These are phyloP conservation scores for Physcomitrellopsis africana DNA, from an alignment of 225 moss, liverwort and hornwort genomes.

Conservation along the genomic window DNA sequence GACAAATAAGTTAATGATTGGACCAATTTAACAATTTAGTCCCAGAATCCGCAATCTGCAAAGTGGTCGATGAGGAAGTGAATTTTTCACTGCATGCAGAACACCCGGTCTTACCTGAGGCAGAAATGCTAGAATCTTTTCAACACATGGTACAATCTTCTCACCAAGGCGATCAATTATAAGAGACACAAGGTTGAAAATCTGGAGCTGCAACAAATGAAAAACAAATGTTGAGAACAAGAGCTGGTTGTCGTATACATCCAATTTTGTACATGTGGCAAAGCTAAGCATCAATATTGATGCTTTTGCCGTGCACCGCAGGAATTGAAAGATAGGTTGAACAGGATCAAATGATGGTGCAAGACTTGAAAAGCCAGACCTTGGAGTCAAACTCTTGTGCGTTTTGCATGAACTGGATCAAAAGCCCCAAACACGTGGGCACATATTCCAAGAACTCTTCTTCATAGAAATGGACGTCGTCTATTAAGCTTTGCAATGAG, in stretches of 20 bases:
- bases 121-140: slow-evolving; percentile 88
- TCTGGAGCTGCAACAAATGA: slow-evolving; percentile 79
- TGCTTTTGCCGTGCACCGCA: too few species aligned
- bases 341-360: neutral
- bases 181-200: slow-evolving; percentile 94
- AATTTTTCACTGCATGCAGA: neutral
- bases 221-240: slow-evolving; percentile 23
- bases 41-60: too few species aligned
- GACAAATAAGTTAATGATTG: neutral
- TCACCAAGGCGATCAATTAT: slow-evolving; percentile 97
- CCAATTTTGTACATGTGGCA: neutral
- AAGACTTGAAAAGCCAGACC: slow-evolving; percentile 45
- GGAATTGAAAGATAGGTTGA: too few species aligned
- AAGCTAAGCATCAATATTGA: too few species aligned
- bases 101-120: slow-evolving; percentile 72
- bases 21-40: neutral
- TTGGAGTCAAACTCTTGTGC: slow-evolving; percentile 99
- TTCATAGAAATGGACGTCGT: slow-evolving; percentile 97
- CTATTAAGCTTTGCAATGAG: slow-evolving; percentile 89
- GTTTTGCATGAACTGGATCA: slow-evolving; percentile 91
- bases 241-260: neutral
- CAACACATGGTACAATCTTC: slow-evolving; percentile 93
- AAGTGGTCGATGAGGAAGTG: too few species aligned
- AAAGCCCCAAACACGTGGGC: slow-evolving; percentile 83
- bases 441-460: slow-evolving; percentile 98